A percentile compares a stretch with the other conserved stretches of the same genome.
Conservation (phyloP, 768 basidiomycete species). For the Boletus pseudopeckii region DNA sequence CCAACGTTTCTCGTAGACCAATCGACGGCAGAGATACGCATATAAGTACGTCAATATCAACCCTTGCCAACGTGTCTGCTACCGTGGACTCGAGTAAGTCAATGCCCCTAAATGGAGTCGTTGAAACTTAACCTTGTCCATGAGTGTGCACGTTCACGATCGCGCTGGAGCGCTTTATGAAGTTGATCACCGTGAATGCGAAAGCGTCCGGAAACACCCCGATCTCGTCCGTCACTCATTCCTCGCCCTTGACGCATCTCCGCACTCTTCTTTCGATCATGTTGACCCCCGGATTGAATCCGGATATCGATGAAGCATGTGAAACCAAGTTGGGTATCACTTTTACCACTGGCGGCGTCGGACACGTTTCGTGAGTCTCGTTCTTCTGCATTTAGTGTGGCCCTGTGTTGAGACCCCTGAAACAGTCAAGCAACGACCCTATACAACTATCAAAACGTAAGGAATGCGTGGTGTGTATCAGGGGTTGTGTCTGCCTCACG, state of each 20-base stretch:
- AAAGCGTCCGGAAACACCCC: constrained; percentile 49
- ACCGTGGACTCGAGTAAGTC: constrained; percentile 26
- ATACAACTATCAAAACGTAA: constrained; percentile 36
- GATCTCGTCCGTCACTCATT: constrained; percentile 34
- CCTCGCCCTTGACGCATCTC: constrained; percentile 51
- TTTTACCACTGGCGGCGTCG: constrained; percentile 38
- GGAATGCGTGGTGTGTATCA: constrained; percentile 71
- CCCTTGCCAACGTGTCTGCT: constrained; percentile 16
- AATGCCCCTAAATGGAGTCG: constrained; percentile 10
- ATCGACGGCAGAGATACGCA: constrained; percentile 28
- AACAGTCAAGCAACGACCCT: constrained; percentile 38
- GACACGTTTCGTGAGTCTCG: constrained; percentile 47
- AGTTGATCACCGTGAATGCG: constrained; percentile 45
- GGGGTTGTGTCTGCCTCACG: constrained; percentile 65
- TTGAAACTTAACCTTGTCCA: constrained; percentile 18
- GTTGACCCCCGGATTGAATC: constrained; percentile 66
- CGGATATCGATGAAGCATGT: constrained; percentile 69
- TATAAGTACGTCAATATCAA: constrained; percentile 24
- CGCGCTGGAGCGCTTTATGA: constrained; percentile 50
- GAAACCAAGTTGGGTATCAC: constrained; percentile 50
- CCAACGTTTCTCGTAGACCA: constrained; percentile 10
- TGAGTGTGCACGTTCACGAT: constrained; percentile 49
- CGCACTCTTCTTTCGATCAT: constrained; percentile 60
- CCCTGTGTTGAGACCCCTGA: not conserved
- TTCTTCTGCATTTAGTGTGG: not conserved